Evolutionary conservation across 495 filamentous ascomycete genomes (phyloP).

Genomic region (Aspergillus nanangensis): DNA sequence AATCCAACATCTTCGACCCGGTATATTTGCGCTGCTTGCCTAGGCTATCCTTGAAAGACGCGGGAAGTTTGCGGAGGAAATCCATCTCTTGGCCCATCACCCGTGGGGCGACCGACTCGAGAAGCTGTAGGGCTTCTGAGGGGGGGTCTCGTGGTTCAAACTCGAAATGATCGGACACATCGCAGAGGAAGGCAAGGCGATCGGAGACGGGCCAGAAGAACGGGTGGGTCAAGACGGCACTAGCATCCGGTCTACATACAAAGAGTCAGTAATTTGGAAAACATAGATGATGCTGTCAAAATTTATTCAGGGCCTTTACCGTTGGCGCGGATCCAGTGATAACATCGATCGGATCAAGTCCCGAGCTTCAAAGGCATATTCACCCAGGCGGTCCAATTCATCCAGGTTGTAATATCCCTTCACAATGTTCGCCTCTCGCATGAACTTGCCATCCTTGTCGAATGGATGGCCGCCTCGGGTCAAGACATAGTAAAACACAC

Average conservation of each 20-base stretch:
- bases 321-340: slow-evolving; percentile 59
- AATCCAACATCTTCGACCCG: slow-evolving; percentile 73
- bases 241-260: slow-evolving; percentile 55
- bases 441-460: slow-evolving; percentile 86
- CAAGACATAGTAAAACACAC: slow-evolving; percentile 94
- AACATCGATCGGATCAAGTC: slow-evolving; percentile 86
- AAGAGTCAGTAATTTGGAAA: no score
- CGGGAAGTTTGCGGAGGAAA: slow-evolving; percentile 73
- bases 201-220: slow-evolving; percentile 94
- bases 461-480: slow-evolving; percentile 91
- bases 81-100: slow-evolving; percentile 60
- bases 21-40: slow-evolving; percentile 97
- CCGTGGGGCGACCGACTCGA: slow-evolving; percentile 53
- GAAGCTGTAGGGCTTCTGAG: slow-evolving; percentile 55
- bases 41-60: slow-evolving; percentile 76
- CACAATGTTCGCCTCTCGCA: slow-evolving; percentile 94
- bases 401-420: slow-evolving; percentile 74
- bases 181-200: slow-evolving; percentile 83
- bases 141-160: slow-evolving; percentile 79
- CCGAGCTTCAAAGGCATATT: slow-evolving; percentile 79
- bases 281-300: no score
- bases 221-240: slow-evolving; percentile 79
- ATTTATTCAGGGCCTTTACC: slow-evolving; percentile 27
- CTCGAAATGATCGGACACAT: slow-evolving; percentile 93
- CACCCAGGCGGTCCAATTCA: slow-evolving; percentile 65